Evolutionary conservation across 768 basidiomycete genomes (phyloP), one percentile per base, ranked within the genome.

Genomic region (Termitomyces sp.): DNA sequence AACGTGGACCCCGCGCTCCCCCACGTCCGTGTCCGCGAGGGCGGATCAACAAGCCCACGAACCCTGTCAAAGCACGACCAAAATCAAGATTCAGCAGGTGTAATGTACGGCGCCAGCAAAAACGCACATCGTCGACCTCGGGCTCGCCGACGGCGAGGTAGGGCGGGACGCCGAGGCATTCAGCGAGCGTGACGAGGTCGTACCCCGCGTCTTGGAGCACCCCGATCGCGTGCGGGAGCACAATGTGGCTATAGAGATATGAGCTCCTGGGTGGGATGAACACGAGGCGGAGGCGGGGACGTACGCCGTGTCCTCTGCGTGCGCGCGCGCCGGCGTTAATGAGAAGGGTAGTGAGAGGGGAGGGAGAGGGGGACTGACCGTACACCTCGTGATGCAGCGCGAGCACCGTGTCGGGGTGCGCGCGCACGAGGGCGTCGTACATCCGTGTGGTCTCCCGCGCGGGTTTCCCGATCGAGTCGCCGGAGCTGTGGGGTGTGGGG

Each of bases 111-210:
- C n/a, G n/a, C n/a, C n/a, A n/a, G 7, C 30, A 1, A 30, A 30
- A 7, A 57, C 50, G 20, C 20, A 57, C 56, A 14, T 57, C 36
- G 28, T 57, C 44, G 6, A 14, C n/a, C 26, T 45, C 22, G 1
- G 56, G 56, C 46, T 45, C 24, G 22, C 56, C 26, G 11, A 57
- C 56, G 2, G 7, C 43, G n/a, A 71, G 71, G 60, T 76, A 77
- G 16, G 74, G 67, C 1, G 59, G 53, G 45, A 60, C 53, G 16
- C 72, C 74, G 8, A 78, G 63, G 55, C 75, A 76, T 45, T 76
- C 71, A 8, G 75, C 75, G 30, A 78, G 57, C 10, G 74, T 74
- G 46, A 78, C 76, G 30, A 78, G 66, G 49, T 63, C 57, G 59
- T 75, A 76, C 0, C 74, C 74, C 33, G 70, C 70, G 16, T 50